Evolutionary conservation across 768 basidiomycete species (phyloP).

Genomic region (Kondoa subrosea): DNA sequence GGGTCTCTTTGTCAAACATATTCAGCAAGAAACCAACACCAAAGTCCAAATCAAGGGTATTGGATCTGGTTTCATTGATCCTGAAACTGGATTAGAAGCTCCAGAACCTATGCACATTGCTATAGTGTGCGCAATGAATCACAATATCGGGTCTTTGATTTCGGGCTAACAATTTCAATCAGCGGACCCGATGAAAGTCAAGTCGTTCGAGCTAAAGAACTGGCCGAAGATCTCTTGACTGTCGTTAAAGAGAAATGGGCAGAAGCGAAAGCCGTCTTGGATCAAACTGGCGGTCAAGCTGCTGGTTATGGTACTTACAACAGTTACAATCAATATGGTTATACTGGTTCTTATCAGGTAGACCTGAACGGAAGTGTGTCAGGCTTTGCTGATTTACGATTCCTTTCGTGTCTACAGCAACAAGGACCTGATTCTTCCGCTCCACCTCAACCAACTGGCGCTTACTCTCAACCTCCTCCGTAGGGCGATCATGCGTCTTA

Average conservation of each 20-base stretch:
- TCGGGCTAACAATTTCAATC: too few relatives aligned
- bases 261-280: constrained; percentile 44
- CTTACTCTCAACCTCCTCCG: not conserved
- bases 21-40: constrained; percentile 87
- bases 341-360: not conserved
- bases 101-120: constrained; percentile 84
- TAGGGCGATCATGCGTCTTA: not conserved
- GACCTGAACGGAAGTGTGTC: not conserved
- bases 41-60: constrained; percentile 92
- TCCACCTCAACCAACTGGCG: not conserved
- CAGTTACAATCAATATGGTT: not conserved
- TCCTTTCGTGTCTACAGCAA: not conserved
- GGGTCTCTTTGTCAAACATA: constrained; percentile 97
- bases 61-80: constrained; percentile 88
- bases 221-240: constrained; percentile 73
- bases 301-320: not conserved
- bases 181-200: constrained; percentile 75
- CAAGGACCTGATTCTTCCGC: not conserved
- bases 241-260: constrained; percentile 78
- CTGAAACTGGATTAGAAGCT: constrained; percentile 69
- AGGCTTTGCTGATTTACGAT: not conserved
- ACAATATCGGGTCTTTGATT: not conserved
- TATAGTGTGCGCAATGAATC: constrained; percentile 49
- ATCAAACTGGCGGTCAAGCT: constrained; percentile 7
- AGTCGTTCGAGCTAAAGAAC: constrained; percentile 65